Evolutionary conservation across 129 eudicot species (phyloP).

Genomic region (Escallonia rubra): DNA sequence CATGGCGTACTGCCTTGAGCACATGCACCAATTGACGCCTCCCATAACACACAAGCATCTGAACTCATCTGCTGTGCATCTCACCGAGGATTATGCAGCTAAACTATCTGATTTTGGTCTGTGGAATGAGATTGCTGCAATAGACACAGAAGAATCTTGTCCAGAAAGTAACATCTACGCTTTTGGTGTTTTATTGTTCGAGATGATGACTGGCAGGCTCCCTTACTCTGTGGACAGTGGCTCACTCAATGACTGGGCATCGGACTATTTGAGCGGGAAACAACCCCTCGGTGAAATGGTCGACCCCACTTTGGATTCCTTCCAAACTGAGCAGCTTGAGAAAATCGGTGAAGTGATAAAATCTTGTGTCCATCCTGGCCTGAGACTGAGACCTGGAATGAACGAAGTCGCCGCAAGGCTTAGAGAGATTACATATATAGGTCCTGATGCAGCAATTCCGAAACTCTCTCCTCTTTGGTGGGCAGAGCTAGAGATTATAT

Average conservation of each 20-base stretch:
- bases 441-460: conserved; percentile 76
- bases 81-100: conserved; percentile 94
- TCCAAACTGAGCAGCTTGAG: conserved; percentile 50
- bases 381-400: conserved; percentile 54
- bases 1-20: conserved; percentile 81
- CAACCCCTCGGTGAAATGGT: conserved; percentile 45
- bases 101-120: conserved; percentile 75
- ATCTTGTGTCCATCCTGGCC: conserved; percentile 44
- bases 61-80: conserved; percentile 55
- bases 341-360: conserved; percentile 43
- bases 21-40: conserved; percentile 82
- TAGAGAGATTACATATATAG: conserved; percentile 72
- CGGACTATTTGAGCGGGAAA: conserved; percentile 50
- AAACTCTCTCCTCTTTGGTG: conserved; percentile 93
- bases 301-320: conserved; percentile 62
- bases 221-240: conserved; percentile 56
- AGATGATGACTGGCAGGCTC: conserved; percentile 65
- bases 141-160: conserved; percentile 32
- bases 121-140: conserved; percentile 37
- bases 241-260: conserved; percentile 66
- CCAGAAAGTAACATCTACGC: conserved; percentile 67
- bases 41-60: conserved; percentile 63
- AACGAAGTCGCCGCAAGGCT: conserved; percentile 46
- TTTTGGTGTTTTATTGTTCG: conserved; percentile 71
- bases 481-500: conserved; percentile 84